Base-by-base conservation (phyloP, 148 eudicot genomes). In the Amaranthus hypochondriacus region DNA sequence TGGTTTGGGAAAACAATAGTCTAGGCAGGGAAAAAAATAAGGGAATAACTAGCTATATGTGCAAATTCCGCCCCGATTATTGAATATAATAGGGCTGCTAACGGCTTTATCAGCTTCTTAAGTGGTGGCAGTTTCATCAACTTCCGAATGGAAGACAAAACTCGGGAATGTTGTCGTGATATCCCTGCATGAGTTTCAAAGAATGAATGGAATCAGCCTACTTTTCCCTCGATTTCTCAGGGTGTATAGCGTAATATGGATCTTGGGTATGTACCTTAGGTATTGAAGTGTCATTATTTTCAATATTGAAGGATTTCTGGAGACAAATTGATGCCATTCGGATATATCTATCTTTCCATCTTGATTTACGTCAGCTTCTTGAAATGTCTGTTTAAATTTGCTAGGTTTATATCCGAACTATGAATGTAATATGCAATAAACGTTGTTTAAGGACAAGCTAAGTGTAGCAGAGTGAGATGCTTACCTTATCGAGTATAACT, bases 281-380 rank as follows among this genome's bases (percentile, higher is more conserved):
- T 95, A 95, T 65, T 92, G 96, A 54, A 95, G 93, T 12, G 97
- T 95, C 98, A 95, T 95, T 65, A 95, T 87, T 75, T 88, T 90
- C 79, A 95, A 68, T 70, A 95, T 62, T 4, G 92, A 86, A 74
- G 98, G 97, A 71, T 95, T 95, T 78, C 74, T 81, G 1, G 84
- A 71, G 54, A 95, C 98, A 73, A 86, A 92, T 73, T 85, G 83
- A 52, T 80, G 96, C 98, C 98, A 95, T 51, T 95, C 98, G 2
- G 87, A 60, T 83, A 77, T 86, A 73, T 89, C 96, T 8, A 95
- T 95, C 79, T 86, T 95, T 28, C 93, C 97, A 63, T 95, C 98
- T 76, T 79, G 87, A 79, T 92, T 83, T 71, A 76, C 81, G 76
- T 95, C 98, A 11, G 96, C 94, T 64, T 95, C 98, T 77, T 70